Percentiles rank a stretch among this genome's conserved stretches.
Evolutionary conservation across 441 rosid species (phyloP).

Genomic region (Gossypium davidsonii): DNA sequence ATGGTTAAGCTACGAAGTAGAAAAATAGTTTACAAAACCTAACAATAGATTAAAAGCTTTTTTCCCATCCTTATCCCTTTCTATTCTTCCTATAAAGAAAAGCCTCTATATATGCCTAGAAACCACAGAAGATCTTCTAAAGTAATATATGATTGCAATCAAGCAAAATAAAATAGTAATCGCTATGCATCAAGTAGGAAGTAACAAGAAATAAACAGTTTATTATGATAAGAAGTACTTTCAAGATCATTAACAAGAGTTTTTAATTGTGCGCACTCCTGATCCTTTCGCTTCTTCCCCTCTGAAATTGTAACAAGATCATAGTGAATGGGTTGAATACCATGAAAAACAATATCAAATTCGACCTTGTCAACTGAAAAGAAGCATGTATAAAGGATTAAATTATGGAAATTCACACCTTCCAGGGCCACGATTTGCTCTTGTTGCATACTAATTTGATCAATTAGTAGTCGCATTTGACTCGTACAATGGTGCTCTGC

Average conservation of each 20-base stretch:
- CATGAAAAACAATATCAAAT: not conserved
- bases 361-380: not conserved
- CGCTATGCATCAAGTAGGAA: not conserved
- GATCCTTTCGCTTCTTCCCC: slow-evolving; percentile 48
- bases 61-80: not conserved
- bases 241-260: slow-evolving; percentile 61
- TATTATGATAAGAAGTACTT: slow-evolving; percentile 32
- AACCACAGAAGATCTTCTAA: not conserved
- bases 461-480: slow-evolving; percentile 67
- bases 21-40: not conserved
- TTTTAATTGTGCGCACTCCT: slow-evolving; percentile 59
- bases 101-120: not conserved
- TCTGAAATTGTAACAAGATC: slow-evolving; percentile 39
- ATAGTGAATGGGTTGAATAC: slow-evolving; percentile 7
- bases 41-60: not conserved
- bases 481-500: slow-evolving; percentile 70
- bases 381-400: slow-evolving; percentile 5
- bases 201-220: not conserved
- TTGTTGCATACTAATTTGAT: slow-evolving; percentile 80
- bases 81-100: not conserved
- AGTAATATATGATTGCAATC: not conserved
- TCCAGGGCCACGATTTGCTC: slow-evolving; percentile 62
- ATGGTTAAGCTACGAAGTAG: not conserved
- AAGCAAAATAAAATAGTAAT: not conserved
- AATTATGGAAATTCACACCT: slow-evolving; percentile 37